Evolutionary conservation across 129 eudicot species (phyloP).

Genomic region (Arctium lappa): DNA sequence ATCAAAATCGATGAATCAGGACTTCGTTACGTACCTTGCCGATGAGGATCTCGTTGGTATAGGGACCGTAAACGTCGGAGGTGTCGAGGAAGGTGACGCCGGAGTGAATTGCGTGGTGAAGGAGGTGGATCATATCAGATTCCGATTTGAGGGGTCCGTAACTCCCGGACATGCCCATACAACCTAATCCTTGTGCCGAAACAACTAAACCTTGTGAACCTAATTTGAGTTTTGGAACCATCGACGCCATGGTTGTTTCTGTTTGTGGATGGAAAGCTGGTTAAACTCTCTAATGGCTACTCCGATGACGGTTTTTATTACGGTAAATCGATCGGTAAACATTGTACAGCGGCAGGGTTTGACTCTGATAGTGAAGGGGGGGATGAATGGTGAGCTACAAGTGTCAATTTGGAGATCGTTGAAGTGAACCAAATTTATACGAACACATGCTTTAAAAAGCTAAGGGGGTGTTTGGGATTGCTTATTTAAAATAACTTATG

Average conservation of each 20-base stretch:
- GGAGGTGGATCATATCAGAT: constrained; percentile 45
- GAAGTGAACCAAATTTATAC: not conserved
- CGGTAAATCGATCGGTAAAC: not conserved
- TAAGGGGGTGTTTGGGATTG: too few species aligned
- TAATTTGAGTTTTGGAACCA: constrained; percentile 31
- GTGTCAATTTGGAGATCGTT: too few species aligned
- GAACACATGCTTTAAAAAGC: not conserved
- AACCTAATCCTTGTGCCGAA: constrained; percentile 60
- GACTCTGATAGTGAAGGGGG: not conserved
- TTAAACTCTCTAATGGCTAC: not conserved
- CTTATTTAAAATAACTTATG: too few species aligned
- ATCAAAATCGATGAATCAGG: not conserved
- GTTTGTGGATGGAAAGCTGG: not conserved
- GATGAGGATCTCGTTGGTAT: constrained; percentile 50
- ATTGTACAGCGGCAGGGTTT: not conserved
- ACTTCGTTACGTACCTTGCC: constrained; percentile 37
- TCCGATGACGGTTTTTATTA: not conserved
- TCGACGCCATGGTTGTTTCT: constrained; percentile 16
- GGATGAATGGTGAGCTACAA: not conserved
- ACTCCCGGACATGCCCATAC: constrained; percentile 49
- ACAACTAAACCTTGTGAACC: constrained; percentile 60
- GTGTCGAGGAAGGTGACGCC: constrained; percentile 55
- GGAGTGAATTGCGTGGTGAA: constrained; percentile 45
- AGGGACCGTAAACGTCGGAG: constrained; percentile 54
- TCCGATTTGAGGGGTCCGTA: constrained; percentile 44